Evolutionary conservation across 78 protist species (phyloP), one percentile per base, ranked within the genome.

Genomic region (Dictyostelium citrinum): DNA sequence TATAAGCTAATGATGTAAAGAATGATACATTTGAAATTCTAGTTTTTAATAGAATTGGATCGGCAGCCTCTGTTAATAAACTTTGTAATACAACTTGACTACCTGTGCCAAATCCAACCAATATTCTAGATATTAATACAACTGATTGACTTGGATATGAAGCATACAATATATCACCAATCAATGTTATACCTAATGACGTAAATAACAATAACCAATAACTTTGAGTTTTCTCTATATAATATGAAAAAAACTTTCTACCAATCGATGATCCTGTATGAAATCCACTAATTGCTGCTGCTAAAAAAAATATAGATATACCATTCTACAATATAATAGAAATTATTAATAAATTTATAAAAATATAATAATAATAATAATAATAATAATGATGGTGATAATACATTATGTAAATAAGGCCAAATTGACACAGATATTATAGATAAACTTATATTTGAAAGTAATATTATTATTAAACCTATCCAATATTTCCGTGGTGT

Each of bases 81-180:
- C 37, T 68, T 41, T 88, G 93, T 33, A 88, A 31, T 10, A 76
- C 33, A 27, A 88, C 93, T 20, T 45, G 79, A 60, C 43, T 43
- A 29, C 84, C 76, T 5, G 74, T 58, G 24, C 93, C 93, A 29
- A 88, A 45, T 27, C 93, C 93, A 79, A 78, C 93, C 0, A 88
- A 29, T 10, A 55, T 61, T 78, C 93, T 37, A 17, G 82, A 61
- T 24, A 67, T 16, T 8, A 78, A 49, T 45, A 88, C 58, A 5
- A 46, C 10, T 2, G 58, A 46, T 68, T 27, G 35, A 14, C 35
- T 27, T 46, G 93, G 93, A 31, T 22, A n/a, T 2, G 46, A 3
- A 3, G 93, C 93, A 79, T 88, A 88, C 1, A 88, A 6, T 14
- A 88, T 17, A 78, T 88, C 93, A 22, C 93, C 93, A 31, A 88